Evolutionary conservation across 164 flowering plant genomes (phyloP).

Genomic region (Annona cherimola): DNA sequence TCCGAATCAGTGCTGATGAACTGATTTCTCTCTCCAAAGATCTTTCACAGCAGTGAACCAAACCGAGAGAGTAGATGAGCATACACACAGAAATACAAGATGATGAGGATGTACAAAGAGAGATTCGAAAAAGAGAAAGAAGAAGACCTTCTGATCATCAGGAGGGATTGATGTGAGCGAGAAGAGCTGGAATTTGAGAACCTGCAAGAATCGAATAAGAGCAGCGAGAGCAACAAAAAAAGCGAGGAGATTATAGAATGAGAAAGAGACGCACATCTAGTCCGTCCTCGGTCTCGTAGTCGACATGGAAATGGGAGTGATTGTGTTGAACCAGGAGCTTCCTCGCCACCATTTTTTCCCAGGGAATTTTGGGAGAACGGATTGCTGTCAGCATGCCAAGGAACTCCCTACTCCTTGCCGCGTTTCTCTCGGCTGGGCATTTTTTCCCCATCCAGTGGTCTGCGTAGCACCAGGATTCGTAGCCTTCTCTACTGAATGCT

Average conservation of each 20-base stretch:
- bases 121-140: conserved; percentile 4
- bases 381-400: too few relatives aligned
- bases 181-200: conserved; percentile 79
- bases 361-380: neutral
- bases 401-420: too few relatives aligned
- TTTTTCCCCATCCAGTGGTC: too few relatives aligned
- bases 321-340: conserved; percentile 47
- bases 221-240: neutral
- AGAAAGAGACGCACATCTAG: conserved; percentile 40
- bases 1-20: conserved; percentile 52
- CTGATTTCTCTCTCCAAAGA: conserved; percentile 44
- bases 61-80: neutral
- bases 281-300: conserved; percentile 72
- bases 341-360: conserved; percentile 52
- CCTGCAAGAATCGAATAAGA: conserved; percentile 34
- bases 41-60: conserved; percentile 30
- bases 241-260: conserved; percentile 8
- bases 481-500: too few relatives aligned
- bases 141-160: conserved; percentile 66
- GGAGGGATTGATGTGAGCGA: conserved; percentile 86
- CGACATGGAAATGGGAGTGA: conserved; percentile 44
- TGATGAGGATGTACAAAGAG: neutral
- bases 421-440: neutral
- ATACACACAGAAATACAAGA: neutral
- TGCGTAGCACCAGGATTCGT: too few relatives aligned